phyloP scores from a whole-genome alignment of 2,329 filamentous ascomycete species.

The Fusarium nodosum region DNA sequence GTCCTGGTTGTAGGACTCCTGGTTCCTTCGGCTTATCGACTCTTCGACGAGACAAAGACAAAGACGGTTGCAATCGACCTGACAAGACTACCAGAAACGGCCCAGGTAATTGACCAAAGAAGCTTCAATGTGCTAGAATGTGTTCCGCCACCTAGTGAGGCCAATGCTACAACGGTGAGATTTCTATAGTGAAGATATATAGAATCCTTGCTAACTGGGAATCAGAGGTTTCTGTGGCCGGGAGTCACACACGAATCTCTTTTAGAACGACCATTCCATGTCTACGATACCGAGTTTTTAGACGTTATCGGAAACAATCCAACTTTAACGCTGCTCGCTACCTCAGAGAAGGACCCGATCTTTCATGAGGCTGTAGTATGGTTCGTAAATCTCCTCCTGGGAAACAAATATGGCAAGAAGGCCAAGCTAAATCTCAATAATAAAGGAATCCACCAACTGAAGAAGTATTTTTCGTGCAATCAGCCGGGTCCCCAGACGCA shows the following conservation, averaged over 20 bases:
- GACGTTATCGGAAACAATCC: slow-evolving; percentile 63
- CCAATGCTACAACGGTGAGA: slow-evolving; percentile 41
- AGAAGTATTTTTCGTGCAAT: slow-evolving; percentile 68
- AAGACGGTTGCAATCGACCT: not conserved
- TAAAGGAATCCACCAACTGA: slow-evolving; percentile 58
- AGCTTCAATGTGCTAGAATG: slow-evolving; percentile 42
- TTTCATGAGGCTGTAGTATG: slow-evolving; percentile 70
- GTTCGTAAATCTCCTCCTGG: slow-evolving; percentile 41
- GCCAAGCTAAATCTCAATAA: not conserved
- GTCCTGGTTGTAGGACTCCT: slow-evolving; percentile 6
- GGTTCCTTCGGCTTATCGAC: not conserved
- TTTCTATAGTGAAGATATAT: accelerated
- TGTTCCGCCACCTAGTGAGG: slow-evolving; percentile 32
- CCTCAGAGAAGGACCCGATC: slow-evolving; percentile 59
- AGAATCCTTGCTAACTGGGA: accelerated
- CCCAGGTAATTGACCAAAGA: slow-evolving; percentile 45
- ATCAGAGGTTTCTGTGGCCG: slow-evolving; percentile 39
- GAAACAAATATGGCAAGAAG: accelerated
- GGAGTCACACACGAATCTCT: slow-evolving; percentile 40
- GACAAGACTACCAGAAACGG: slow-evolving; percentile 26
- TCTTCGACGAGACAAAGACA: slow-evolving; percentile 4
- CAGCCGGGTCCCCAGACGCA: slow-evolving; percentile 60
- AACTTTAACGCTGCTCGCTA: slow-evolving; percentile 64
- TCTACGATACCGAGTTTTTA: slow-evolving; percentile 64
- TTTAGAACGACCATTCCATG: slow-evolving; percentile 36